These are phyloP conservation scores for Pseudogymnoascus sp. DNA, from an alignment of 2,329 filamentous ascomycete species.

Conservation along the genomic window DNA sequence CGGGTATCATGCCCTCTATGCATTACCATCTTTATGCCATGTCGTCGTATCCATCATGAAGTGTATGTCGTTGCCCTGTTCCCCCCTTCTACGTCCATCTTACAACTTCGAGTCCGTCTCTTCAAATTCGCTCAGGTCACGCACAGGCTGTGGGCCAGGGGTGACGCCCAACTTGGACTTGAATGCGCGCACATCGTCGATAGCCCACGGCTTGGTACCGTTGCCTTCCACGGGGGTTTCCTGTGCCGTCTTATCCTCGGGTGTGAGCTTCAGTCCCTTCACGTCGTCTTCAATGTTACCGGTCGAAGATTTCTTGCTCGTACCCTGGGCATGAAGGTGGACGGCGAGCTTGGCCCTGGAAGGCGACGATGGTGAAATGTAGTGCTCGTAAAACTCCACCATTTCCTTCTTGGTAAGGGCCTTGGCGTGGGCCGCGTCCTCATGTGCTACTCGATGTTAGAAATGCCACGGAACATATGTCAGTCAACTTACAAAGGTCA, in stretches of 20 bases:
- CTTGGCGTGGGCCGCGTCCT: conserved; percentile 69
- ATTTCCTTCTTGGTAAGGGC: conserved; percentile 72
- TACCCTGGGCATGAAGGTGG: conserved; percentile 70
- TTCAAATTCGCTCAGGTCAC: conserved; percentile 76
- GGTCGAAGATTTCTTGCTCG: conserved; percentile 37
- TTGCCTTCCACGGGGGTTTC: conserved; percentile 28
- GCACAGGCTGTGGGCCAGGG: conserved; percentile 63
- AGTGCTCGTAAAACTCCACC: conserved; percentile 67
- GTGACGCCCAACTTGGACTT: conserved; percentile 70
- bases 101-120: conserved; percentile 77
- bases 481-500: conserved; percentile 57
- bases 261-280: conserved; percentile 25
- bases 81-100: conserved; percentile 21
- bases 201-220: conserved; percentile 50
- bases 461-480: neutral
- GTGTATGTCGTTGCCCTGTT: neutral
- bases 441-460: conserved; percentile 25
- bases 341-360: conserved; percentile 76
- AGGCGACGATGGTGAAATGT: conserved; percentile 67
- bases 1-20: conserved; percentile 4
- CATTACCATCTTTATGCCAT: neutral
- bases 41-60: neutral
- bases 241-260: conserved; percentile 26
- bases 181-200: conserved; percentile 73
- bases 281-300: conserved; percentile 34